Percentiles rank a stretch among this genome's conserved stretches.
These are phyloP conservation scores for Dillenia turbinata DNA, from an alignment of 164 flowering plant genomes.

Conservation along the genomic window DNA sequence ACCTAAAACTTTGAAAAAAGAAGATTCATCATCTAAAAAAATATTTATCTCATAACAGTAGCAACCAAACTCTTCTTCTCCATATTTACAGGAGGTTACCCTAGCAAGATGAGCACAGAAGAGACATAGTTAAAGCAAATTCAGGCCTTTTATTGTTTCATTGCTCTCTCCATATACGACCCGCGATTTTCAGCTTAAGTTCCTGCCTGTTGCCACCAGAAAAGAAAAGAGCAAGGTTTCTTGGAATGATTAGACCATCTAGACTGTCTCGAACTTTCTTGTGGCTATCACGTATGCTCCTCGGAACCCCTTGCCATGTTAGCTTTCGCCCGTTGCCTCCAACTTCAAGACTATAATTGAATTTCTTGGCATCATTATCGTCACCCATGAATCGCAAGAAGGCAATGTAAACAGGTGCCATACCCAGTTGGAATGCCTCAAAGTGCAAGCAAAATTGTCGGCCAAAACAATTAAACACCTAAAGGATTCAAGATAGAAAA, in stretches of 20 bases:
- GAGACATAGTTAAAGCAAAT: no score
- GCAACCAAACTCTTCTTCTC: no score
- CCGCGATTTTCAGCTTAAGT: conserved; percentile 62
- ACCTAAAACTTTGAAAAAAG: no score
- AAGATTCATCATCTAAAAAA: no score
- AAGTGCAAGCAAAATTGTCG: conserved; percentile 69
- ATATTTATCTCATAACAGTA: no score
- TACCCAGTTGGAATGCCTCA: conserved; percentile 61
- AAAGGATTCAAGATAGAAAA: conserved; percentile 5
- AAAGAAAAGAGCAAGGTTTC: conserved; percentile 56
- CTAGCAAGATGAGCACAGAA: no score
- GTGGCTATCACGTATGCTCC: conserved; percentile 72
- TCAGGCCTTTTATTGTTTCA: background rate
- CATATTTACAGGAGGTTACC: no score
- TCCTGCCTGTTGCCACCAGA: conserved; percentile 56
- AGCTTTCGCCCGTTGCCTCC: conserved; percentile 57
- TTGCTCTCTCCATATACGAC: conserved; percentile 66
- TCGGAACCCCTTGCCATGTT: conserved; percentile 71
- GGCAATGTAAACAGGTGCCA: conserved; percentile 69
- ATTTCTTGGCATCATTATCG: conserved; percentile 58
- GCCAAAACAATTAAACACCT: conserved; percentile 71
- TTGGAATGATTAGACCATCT: conserved; percentile 62
- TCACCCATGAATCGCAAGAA: conserved; percentile 79
- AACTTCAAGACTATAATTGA: conserved; percentile 62
- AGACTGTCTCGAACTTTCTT: conserved; percentile 60